Evolutionary conservation across 305 asterid genomes (phyloP).

Genomic region (Fraxinus albicans): DNA sequence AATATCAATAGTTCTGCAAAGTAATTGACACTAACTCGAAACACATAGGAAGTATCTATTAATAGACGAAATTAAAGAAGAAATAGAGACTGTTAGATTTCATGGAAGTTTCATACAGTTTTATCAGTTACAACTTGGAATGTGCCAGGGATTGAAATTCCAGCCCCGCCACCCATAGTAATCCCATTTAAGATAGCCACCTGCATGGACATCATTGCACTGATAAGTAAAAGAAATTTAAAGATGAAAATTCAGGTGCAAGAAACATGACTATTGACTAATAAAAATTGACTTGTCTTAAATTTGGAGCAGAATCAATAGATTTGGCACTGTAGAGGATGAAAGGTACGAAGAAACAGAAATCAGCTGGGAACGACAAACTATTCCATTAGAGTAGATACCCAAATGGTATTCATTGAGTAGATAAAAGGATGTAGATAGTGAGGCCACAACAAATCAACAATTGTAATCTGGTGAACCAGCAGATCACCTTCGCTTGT

Average conservation of each 20-base stretch:
- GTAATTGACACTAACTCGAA: neutral
- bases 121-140: slow-evolving; percentile 87
- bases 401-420: neutral
- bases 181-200: slow-evolving; percentile 88
- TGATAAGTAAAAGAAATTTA: neutral
- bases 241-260: neutral
- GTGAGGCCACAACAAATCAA: neutral
- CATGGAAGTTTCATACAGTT: slow-evolving; percentile 58
- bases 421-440: neutral
- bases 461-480: slow-evolving; percentile 10
- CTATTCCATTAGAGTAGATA: neutral
- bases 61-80: slow-evolving; percentile 16
- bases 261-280: neutral
- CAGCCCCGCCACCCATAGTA: slow-evolving; percentile 99
- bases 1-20: neutral
- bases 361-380: slow-evolving; percentile 4
- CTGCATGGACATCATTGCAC: slow-evolving; percentile 47
- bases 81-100: neutral
- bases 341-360: slow-evolving; percentile 12
- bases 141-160: slow-evolving; percentile 90
- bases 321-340: slow-evolving; percentile 4
- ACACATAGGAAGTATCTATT: neutral
- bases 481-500: slow-evolving; percentile 1
- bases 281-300: neutral
- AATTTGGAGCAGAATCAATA: neutral